Conservation (phyloP, 139 green algal genomes). For the Desmodesmus armatus region DNA sequence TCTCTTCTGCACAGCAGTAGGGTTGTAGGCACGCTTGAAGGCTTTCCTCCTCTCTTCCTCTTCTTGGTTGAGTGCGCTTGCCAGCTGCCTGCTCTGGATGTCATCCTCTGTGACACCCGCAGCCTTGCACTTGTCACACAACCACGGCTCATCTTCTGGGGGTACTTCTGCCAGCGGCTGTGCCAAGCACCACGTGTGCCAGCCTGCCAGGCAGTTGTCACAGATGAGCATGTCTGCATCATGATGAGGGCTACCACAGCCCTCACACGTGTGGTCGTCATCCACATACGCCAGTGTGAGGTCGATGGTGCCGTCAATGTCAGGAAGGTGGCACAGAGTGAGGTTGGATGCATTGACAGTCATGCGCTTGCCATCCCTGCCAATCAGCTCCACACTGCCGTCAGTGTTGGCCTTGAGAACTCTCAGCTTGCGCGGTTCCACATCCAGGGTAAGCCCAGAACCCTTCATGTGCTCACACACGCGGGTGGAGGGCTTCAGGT, state of each 20-base stretch:
- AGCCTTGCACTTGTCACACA: background rate
- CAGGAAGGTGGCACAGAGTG: conserved; percentile 17
- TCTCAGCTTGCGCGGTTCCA: conserved; percentile 11
- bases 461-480: conserved; percentile 12
- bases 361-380: background rate
- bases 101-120: background rate
- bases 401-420: background rate
- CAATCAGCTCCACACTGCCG: conserved; percentile 10
- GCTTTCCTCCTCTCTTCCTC: background rate
- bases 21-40: background rate
- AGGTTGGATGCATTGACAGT: background rate
- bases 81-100: background rate
- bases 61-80: background rate
- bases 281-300: background rate
- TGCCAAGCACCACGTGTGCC: background rate
- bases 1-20: background rate
- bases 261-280: background rate
- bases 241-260: background rate
- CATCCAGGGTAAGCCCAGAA: no score
- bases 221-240: background rate
- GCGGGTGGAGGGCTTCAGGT: conserved; percentile 7
- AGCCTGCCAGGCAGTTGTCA: background rate
- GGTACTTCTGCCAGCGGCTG: background rate
- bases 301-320: conserved; percentile 35
- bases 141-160: background rate